Conservation (phyloP, 768 basidiomycete genomes). For the Clavaria fumosa region DNA sequence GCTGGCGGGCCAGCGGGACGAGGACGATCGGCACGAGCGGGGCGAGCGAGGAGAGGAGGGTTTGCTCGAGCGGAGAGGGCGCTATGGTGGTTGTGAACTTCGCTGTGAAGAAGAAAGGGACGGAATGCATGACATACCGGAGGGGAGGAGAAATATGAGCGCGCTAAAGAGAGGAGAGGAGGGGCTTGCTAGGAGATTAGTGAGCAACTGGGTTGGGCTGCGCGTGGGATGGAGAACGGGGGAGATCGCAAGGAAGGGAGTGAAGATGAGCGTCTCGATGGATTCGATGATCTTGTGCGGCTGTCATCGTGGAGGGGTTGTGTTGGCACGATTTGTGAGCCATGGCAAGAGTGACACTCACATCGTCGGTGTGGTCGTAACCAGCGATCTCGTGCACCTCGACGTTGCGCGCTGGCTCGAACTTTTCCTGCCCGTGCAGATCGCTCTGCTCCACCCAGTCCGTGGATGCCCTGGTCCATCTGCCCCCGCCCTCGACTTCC, state of each 20-base stretch:
- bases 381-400: conserved; percentile 39
- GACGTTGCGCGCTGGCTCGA: conserved; percentile 48
- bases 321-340: conserved; percentile 5
- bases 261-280: conserved; percentile 31
- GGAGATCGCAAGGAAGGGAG: conserved; percentile 37
- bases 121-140: conserved; percentile 19
- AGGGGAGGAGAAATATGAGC: conserved; percentile 35
- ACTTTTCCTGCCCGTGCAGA: conserved; percentile 47
- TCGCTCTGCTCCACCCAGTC: conserved; percentile 59
- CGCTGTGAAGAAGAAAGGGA: neutral
- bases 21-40: neutral
- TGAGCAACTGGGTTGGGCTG: conserved; percentile 34
- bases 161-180: conserved; percentile 46
- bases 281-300: conserved; percentile 19
- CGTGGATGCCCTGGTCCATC: conserved; percentile 42
- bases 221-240: conserved; percentile 38
- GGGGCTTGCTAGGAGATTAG: conserved; percentile 41
- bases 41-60: neutral
- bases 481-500: conserved; percentile 24
- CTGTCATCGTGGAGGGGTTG: conserved; percentile 12
- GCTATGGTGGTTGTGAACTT: conserved; percentile 13
- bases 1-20: neutral
- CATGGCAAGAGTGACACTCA: conserved; percentile 19
- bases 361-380: conserved; percentile 30
- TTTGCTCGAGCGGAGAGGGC: conserved; percentile 15